These are phyloP conservation scores for Nematocida major DNA, from an alignment of 371 early-diverging fungal species.

Conservation along the genomic window DNA sequence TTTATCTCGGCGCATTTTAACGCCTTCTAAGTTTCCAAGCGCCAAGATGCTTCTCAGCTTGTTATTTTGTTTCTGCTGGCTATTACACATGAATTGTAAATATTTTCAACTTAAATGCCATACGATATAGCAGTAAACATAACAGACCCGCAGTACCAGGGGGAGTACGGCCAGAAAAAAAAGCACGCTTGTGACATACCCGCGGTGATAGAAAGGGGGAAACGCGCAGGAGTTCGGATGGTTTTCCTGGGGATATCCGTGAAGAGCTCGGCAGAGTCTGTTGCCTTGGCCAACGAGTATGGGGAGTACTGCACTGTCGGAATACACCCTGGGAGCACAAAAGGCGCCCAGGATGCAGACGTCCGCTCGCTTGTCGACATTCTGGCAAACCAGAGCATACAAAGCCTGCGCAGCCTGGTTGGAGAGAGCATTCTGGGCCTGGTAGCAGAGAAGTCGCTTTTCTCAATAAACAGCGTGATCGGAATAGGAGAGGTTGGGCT, in stretches of 20 bases:
- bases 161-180: conserved; percentile 10
- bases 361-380: background rate
- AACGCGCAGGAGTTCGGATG: background rate
- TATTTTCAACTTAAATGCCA: conserved; percentile 31
- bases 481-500: conserved; percentile 69
- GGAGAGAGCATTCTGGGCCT: background rate
- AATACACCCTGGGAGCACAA: conserved; percentile 28
- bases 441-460: background rate
- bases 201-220: conserved; percentile 9
- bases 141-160: conserved; percentile 43
- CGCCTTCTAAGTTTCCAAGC: background rate
- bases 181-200: conserved; percentile 18
- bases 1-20: conserved; percentile 4
- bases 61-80: background rate
- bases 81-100: background rate
- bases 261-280: conserved; percentile 6
- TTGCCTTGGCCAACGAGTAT: conserved; percentile 7
- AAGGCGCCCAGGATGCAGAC: background rate
- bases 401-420: background rate
- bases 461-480: conserved; percentile 26
- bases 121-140: conserved; percentile 50
- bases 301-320: conserved; percentile 14
- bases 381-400: background rate
- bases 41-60: background rate
- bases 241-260: conserved; percentile 25